Evolutionary conservation across 768 basidiomycete genomes (phyloP).

Genomic region (Suillus plorans): DNA sequence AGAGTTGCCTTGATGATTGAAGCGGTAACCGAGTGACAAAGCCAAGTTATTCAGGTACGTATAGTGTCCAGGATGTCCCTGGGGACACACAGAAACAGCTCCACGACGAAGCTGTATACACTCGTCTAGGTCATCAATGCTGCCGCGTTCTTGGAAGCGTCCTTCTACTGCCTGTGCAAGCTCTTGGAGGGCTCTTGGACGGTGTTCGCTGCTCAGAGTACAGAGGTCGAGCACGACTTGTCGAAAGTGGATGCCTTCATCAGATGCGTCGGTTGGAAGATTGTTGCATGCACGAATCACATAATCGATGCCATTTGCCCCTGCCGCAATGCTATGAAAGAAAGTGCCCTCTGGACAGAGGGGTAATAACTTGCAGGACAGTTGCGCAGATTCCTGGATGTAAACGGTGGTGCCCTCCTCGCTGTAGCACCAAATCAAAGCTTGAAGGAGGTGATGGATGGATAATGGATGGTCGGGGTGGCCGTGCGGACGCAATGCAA

Average conservation of each 20-base stretch:
- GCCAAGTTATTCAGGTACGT: background rate
- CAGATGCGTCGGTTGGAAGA: background rate
- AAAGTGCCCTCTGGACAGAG: background rate
- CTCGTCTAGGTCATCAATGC: background rate
- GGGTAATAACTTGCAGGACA: background rate
- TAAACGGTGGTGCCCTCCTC: background rate
- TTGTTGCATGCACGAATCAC: background rate
- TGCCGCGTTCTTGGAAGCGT: background rate
- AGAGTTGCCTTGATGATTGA: background rate
- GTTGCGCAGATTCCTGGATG: background rate
- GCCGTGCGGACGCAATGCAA: background rate
- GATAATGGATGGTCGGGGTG: background rate
- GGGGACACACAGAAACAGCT: background rate
- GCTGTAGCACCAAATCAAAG: background rate
- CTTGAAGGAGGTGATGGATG: background rate
- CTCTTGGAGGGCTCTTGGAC: background rate
- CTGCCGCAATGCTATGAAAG: background rate
- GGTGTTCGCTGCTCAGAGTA: background rate
- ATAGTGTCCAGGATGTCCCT: background rate
- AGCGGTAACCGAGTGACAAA: rapidly evolving
- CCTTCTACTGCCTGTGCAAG: background rate
- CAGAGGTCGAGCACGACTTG: background rate
- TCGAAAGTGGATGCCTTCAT: background rate
- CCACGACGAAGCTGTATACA: background rate
- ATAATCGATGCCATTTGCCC: no score